Conservation (phyloP, 345 rosid genomes). For the Melaleuca alternifolia region DNA sequence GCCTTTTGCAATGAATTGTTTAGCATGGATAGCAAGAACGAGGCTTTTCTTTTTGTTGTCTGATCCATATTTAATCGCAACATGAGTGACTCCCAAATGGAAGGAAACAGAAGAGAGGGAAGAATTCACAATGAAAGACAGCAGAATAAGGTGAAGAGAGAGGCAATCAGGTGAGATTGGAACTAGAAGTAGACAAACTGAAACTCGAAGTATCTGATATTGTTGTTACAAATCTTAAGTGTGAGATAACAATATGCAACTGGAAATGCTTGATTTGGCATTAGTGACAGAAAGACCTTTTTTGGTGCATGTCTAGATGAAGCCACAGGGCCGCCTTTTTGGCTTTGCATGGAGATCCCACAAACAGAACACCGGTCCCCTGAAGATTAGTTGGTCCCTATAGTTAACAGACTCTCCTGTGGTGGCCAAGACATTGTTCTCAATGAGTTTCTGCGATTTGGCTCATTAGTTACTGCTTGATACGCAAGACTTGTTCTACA, state of each 20-base stretch:
- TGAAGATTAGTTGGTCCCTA: not conserved
- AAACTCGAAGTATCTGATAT: not conserved
- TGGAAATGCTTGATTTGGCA: not conserved
- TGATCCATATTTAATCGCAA: not conserved
- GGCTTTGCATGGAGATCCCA: not conserved
- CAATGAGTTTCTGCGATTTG: not conserved
- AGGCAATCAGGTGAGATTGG: not conserved
- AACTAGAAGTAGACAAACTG: too few species aligned
- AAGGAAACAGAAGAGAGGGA: not conserved
- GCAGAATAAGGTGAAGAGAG: not conserved
- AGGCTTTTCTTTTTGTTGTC: not conserved
- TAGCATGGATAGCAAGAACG: not conserved
- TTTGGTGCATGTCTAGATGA: not conserved
- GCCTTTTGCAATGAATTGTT: not conserved
- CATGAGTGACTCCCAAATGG: not conserved
- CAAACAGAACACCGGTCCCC: not conserved
- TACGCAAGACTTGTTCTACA: not conserved
- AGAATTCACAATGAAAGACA: not conserved
- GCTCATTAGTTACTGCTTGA: not conserved
- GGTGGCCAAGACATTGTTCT: not conserved
- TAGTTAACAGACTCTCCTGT: not conserved
- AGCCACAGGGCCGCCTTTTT: not conserved
- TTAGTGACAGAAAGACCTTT: not conserved
- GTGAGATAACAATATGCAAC: not conserved
- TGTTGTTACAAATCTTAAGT: not conserved